Evolutionary conservation across 1,284 basidiomycete genomes (phyloP), one percentile per base, ranked within the genome.

Genomic region (Tilletia caries): DNA sequence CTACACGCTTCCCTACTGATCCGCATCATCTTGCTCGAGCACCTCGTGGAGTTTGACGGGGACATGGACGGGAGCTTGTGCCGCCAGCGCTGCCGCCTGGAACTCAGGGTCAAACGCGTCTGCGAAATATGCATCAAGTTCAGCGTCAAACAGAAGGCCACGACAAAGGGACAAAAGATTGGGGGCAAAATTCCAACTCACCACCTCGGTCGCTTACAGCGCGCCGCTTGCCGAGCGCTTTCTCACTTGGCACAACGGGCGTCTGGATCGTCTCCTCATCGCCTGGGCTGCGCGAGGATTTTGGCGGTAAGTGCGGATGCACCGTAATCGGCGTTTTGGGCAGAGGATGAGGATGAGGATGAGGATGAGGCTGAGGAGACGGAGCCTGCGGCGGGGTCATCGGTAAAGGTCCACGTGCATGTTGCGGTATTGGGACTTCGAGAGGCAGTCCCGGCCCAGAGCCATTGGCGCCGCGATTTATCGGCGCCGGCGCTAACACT

Each of bases 201-300:
- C 65, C 67, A 1, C 62, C 58, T 33, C 67, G 48, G 46, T 50
- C 62, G 29, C 67, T 68, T 20, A 77, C 67, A 2, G 73, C 73
- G 29, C 78, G 67, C 23, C 78, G 68, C 73, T 80, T 80, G 1
- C 78, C 78, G 34, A 80, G 65, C 25, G 78, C 78, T 52, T 80
- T 80, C 29, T 69, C 78, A 41, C 71, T 74, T 0, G 78, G 78
- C 41, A 71, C 68, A 2, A 75, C 60, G 15, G 78, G 78, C 23
- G 77, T 79, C 15, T 73, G 67, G 54, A 76, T 25, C 1, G 69
- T 71, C 8, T 76, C 75, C 41, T 73, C 71, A 29, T 70, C 71
- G 44, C 69, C 58, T 25, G 44, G n/a, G n/a, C n/a, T n/a, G n/a
- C n/a, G n/a, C n/a, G n/a, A n/a, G n/a, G n/a, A n/a, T n/a, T n/a